These are phyloP conservation scores for Phtheirospermum japonicum DNA, from an alignment of 257 asterid genomes.

Conservation along the genomic window DNA sequence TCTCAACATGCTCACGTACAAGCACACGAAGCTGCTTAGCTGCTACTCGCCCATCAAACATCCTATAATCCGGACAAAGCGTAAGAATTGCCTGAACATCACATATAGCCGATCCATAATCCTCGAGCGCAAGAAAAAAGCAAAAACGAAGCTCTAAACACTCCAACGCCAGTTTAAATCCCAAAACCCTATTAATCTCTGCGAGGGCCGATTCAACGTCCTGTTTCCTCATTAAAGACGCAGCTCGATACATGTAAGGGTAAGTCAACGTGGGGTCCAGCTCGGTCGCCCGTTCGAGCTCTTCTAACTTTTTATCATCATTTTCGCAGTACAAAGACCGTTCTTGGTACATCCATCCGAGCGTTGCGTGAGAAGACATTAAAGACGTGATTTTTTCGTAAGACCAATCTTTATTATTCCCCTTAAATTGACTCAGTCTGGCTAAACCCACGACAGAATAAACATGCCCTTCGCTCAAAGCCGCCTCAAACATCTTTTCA, in stretches of 20 bases:
- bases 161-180: conserved; percentile 89
- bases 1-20: conserved; percentile 87
- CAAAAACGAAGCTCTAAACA: conserved; percentile 95
- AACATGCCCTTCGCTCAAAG: conserved; percentile 69
- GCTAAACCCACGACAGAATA: conserved; percentile 84
- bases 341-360: conserved; percentile 99
- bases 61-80: conserved; percentile 72
- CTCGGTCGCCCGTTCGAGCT: conserved; percentile 80
- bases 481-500: conserved; percentile 62
- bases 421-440: conserved; percentile 54
- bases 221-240: conserved; percentile 83
- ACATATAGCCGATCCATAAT: conserved; percentile 79
- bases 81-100: conserved; percentile 95
- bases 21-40: conserved; percentile 83
- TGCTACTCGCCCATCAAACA: conserved; percentile 84
- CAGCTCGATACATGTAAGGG: conserved; percentile 97
- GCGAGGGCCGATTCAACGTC: conserved; percentile 72
- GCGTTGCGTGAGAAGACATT: conserved; percentile 52
- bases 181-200: conserved; percentile 84
- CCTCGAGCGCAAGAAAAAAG: conserved; percentile 82
- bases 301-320: conserved; percentile 51
- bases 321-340: conserved; percentile 73
- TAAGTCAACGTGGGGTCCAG: conserved; percentile 93
- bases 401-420: conserved; percentile 46
- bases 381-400: conserved; percentile 57